Percentiles rank a stretch among this genome's conserved stretches.
These are phyloP conservation scores for Liriodendron chinense DNA, from an alignment of 164 flowering plant genomes.

Conservation along the genomic window DNA sequence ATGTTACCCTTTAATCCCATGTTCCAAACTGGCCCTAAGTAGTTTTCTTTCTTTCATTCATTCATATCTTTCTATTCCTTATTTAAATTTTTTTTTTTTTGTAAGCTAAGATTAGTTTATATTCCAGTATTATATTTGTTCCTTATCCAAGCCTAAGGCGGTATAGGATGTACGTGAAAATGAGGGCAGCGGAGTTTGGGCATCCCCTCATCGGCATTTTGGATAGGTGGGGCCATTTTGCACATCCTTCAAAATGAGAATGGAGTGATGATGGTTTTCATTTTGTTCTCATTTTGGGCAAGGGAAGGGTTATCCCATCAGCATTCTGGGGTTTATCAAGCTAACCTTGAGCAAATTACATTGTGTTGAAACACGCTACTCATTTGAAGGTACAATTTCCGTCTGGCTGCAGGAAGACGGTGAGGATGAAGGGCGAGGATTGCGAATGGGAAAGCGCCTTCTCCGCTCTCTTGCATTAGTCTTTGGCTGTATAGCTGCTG, in stretches of 20 bases:
- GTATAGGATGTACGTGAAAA: too few species aligned
- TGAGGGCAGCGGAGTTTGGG: background rate
- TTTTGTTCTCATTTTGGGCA: background rate
- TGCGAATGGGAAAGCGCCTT: conserved; percentile 87
- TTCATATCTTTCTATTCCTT: background rate
- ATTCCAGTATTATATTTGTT: background rate
- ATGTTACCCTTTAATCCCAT: too few species aligned
- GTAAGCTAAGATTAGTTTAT: background rate
- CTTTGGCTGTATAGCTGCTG: conserved; percentile 75
- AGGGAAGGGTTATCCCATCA: too few species aligned
- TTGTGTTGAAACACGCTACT: background rate
- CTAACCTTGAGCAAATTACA: background rate
- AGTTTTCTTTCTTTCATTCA: background rate
- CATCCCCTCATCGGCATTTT: background rate
- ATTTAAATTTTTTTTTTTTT: too few species aligned
- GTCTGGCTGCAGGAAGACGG: conserved; percentile 79
- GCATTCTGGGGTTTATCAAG: too few species aligned
- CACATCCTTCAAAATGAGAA: background rate
- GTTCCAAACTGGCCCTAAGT: too few species aligned
- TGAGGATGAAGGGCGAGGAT: conserved; percentile 76
- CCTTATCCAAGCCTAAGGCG: background rate
- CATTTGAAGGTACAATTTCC: background rate
- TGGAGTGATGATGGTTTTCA: background rate
- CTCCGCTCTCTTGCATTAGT: conserved; percentile 81
- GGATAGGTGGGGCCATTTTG: background rate